Evolutionary conservation across 2,329 filamentous ascomycete species (phyloP).

Genomic region (Venturia asperata): DNA sequence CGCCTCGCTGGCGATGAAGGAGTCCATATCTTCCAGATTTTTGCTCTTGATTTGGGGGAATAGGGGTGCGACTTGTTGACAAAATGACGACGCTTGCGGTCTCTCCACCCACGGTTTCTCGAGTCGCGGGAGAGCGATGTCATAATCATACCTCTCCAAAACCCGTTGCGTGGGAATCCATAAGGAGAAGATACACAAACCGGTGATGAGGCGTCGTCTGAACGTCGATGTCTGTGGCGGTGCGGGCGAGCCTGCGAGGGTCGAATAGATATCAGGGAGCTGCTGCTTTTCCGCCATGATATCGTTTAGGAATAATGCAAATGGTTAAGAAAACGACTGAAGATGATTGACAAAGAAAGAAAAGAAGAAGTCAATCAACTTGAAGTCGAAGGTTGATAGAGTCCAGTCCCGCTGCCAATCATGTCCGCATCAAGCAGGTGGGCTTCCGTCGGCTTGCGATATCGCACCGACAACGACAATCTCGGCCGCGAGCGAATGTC

Average conservation of each 20-base stretch:
- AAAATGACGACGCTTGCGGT: not conserved
- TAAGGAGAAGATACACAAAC: not conserved
- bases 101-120: not conserved
- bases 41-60: constrained; percentile 4
- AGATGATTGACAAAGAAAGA: not conserved
- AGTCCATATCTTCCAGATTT: constrained; percentile 9
- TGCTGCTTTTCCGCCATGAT: not conserved
- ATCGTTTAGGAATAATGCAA: not conserved
- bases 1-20: not conserved
- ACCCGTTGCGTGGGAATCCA: not conserved
- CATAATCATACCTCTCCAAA: not conserved
- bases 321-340: not conserved
- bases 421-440: not conserved
- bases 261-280: not conserved
- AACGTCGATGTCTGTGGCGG: not conserved
- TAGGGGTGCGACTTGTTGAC: constrained; percentile 12
- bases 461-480: too few relatives aligned
- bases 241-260: not conserved
- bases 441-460: not conserved
- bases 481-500: too few relatives aligned
- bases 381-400: too few relatives aligned
- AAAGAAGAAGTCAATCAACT: too few relatives aligned
- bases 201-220: not conserved
- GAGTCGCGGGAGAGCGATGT: not conserved
- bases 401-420: not conserved